Evolutionary conservation across 345 rosid species (phyloP), one percentile per base, ranked within the genome.

Genomic region (Eucalyptus erythrocorys): DNA sequence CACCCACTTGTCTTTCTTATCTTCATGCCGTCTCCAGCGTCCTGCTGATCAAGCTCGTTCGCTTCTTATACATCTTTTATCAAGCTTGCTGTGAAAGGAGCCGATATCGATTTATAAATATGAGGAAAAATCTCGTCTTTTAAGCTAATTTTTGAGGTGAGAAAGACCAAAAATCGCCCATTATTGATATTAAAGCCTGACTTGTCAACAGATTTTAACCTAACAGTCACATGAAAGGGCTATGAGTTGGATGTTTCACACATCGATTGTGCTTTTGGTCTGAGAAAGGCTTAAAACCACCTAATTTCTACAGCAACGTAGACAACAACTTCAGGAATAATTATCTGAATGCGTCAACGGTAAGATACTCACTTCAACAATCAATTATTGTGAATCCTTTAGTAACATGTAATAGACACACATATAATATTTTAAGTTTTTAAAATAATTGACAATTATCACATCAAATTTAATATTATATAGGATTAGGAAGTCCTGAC

Each of bases 51-150:
- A 76, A 76, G 45, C 82, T 76, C 45, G 27, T 37, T 21, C 14
- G 7, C 27, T 19, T 6, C 47, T 37, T 19, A 19, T 10, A 21
- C 82, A 37, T 37, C 82, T 76, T 76, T 37, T 7, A 37, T 24
- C 1, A 6, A 21, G 82, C 12, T 51, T 51, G 57, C 57, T 7
- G 26, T 21, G 57, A 51, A 51, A 51, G 57, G 57, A 51, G 26
- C 57, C 21, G 57, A 21, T 51, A 51, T 51, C 21, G 11, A 55
- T 55, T 22, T 10, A 55, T 27, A 55, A 55, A 26, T 24, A 0
- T 4, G 13, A 1, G 30, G 22, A 2, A 55, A 55, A 55, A 22
- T 22, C 9, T 55, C 3, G 0, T 55, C 13, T 0, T 55, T 55
- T 24, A 3, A 55, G 30, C 13, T 10, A 55, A 55, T 3, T 24